Evolutionary conservation across 345 rosid species (phyloP).

Genomic region (Salix dunnii): DNA sequence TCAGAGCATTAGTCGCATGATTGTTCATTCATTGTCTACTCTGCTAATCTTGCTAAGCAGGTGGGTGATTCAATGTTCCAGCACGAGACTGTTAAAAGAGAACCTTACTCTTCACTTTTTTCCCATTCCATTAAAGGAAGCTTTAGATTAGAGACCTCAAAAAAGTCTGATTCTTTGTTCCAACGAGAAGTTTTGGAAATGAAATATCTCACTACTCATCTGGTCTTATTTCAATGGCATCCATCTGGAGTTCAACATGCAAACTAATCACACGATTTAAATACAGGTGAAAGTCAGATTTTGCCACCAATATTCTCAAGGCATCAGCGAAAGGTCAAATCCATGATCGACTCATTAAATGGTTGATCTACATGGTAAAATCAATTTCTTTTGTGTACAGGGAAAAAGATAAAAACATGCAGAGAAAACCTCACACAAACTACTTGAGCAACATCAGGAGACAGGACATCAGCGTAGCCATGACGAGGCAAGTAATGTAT

Average conservation of each 20-base stretch:
- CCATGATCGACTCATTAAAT: not conserved
- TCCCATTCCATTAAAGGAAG: too few species aligned
- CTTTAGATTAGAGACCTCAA: too few species aligned
- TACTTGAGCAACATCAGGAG: not conserved
- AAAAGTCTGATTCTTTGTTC: too few species aligned
- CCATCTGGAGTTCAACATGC: not conserved
- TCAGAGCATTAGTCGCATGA: too few species aligned
- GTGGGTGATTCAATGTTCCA: too few species aligned
- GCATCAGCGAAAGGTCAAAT: not conserved
- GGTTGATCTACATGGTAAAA: constrained; percentile 1
- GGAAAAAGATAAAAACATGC: constrained; percentile 5
- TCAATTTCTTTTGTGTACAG: constrained; percentile 9
- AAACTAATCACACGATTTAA: not conserved
- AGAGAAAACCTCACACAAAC: not conserved
- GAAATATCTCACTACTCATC: not conserved
- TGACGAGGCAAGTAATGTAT: not conserved
- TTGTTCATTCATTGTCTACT: too few species aligned
- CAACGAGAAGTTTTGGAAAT: too few species aligned
- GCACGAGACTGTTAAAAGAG: too few species aligned
- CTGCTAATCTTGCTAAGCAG: too few species aligned
- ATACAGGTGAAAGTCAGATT: not conserved
- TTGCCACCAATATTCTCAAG: constrained; percentile 1
- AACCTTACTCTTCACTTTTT: too few species aligned
- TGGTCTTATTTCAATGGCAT: not conserved
- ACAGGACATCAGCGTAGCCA: not conserved